Percentiles rank a stretch among this genome's conserved stretches.
Conservation (phyloP, 768 basidiomycete genomes). For the Tricholoma bakamatsutake region DNA sequence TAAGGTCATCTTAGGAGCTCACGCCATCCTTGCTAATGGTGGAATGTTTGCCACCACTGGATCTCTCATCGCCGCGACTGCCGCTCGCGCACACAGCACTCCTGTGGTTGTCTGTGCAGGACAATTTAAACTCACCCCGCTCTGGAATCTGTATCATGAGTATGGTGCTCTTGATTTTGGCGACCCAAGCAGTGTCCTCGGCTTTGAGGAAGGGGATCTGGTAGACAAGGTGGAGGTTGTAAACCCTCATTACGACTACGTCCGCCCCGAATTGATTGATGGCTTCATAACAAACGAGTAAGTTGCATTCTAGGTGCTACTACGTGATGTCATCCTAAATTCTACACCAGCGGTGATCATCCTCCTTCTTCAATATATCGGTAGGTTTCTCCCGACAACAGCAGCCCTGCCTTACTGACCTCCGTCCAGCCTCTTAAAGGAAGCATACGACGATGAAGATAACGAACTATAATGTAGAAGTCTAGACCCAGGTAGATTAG, state of each 20-base stretch:
- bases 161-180: conserved; percentile 82
- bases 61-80: conserved; percentile 77
- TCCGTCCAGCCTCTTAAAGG: conserved; percentile 70
- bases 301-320: conserved; percentile 29
- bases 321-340: conserved; percentile 3
- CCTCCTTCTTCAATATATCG: conserved; percentile 92
- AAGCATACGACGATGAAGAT: conserved; percentile 94
- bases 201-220: conserved; percentile 72
- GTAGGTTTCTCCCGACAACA: conserved; percentile 28
- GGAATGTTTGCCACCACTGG: conserved; percentile 91
- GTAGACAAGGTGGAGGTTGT: conserved; percentile 88
- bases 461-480: conserved; percentile 54
- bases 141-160: conserved; percentile 85
- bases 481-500: conserved; percentile 8
- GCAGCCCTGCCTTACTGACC: conserved; percentile 9
- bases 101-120: conserved; percentile 93
- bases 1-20: conserved; percentile 93
- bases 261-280: conserved; percentile 86
- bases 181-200: conserved; percentile 53
- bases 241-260: conserved; percentile 96
- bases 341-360: conserved; percentile 74
- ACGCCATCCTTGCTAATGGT: conserved; percentile 95
- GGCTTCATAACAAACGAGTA: conserved; percentile 97
- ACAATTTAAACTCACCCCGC: conserved; percentile 92
- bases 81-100: conserved; percentile 84